Conservation (phyloP, 495 filamentous ascomycete species). For the Daldinia loculata region DNA sequence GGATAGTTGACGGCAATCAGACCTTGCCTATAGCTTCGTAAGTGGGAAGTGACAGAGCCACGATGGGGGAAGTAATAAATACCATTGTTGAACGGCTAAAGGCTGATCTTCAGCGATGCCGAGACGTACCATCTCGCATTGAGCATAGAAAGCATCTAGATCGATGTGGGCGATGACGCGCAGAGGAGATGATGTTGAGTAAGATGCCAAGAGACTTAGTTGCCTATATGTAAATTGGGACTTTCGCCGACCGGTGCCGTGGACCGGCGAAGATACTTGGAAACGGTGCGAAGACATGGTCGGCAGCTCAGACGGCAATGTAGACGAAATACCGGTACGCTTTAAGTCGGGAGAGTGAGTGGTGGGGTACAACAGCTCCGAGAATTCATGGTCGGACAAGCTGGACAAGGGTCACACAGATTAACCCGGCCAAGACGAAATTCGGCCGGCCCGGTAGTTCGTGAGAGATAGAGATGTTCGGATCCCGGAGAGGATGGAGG, state of each 20-base stretch:
- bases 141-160: slow-evolving; percentile 97
- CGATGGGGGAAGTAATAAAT: slow-evolving; percentile 28
- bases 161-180: slow-evolving; percentile 92
- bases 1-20: slow-evolving; percentile 97
- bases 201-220: slow-evolving; percentile 75
- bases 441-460: slow-evolving; percentile 15
- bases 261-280: slow-evolving; percentile 51
- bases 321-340: not conserved
- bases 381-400: slow-evolving; percentile 14
- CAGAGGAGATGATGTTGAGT: slow-evolving; percentile 75
- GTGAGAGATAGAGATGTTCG: slow-evolving; percentile 11
- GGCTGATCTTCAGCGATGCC: slow-evolving; percentile 76
- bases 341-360: slow-evolving; percentile 14
- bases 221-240: slow-evolving; percentile 88
- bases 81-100: slow-evolving; percentile 91
- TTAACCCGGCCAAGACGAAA: slow-evolving; percentile 4
- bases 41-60: slow-evolving; percentile 16
- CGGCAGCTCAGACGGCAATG: not conserved
- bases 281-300: slow-evolving; percentile 47
- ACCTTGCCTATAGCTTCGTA: slow-evolving; percentile 61
- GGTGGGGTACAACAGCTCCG: slow-evolving; percentile 8
- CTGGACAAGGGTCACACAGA: slow-evolving; percentile 18
- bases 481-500: slow-evolving; percentile 8
- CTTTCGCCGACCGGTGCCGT: slow-evolving; percentile 54
- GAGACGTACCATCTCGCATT: slow-evolving; percentile 91